These are phyloP conservation scores for Nakaseomyces kungkrabaensis DNA, from an alignment of 1,139 yeast genomes.

Conservation along the genomic window DNA sequence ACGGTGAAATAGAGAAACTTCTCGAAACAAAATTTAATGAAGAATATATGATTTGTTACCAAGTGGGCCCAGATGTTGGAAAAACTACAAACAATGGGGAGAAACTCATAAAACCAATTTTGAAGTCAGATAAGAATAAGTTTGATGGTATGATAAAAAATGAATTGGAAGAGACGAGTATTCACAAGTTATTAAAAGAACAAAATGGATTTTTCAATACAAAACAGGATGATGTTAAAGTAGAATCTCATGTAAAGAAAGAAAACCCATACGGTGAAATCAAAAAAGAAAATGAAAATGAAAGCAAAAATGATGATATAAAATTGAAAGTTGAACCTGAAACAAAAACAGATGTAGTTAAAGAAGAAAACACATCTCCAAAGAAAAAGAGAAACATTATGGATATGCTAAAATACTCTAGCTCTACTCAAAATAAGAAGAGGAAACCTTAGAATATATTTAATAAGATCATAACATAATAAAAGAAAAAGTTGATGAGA, in stretches of 20 bases:
- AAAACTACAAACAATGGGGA: constrained; percentile 43
- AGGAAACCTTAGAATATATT: neutral
- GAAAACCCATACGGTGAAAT: neutral
- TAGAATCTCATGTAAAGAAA: neutral
- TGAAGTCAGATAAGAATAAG: constrained; percentile 16
- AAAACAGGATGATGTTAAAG: constrained; percentile 1
- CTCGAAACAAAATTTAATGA: constrained; percentile 35
- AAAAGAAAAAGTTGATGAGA: too few species aligned
- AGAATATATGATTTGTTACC: constrained; percentile 38
- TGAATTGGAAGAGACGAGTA: constrained; percentile 3
- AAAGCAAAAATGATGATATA: neutral
- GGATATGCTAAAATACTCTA: constrained; percentile 6
- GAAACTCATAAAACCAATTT: constrained; percentile 36
- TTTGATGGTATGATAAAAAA: constrained; percentile 1
- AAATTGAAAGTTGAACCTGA: neutral
- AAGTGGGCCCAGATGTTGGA: constrained; percentile 59
- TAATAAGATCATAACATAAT: too few species aligned
- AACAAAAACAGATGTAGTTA: neutral
- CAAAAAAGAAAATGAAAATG: constrained; percentile 1
- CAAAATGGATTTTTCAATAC: neutral
- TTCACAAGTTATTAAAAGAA: neutral
- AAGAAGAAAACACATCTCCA: neutral
- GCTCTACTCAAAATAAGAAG: constrained; percentile 1
- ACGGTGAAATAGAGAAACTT: constrained; percentile 33
- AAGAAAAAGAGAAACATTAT: constrained; percentile 6